Percentiles rank a stretch among this genome's conserved stretches.
phyloP scores from a whole-genome alignment of 257 asterid species.

The Cordia subcordata region DNA sequence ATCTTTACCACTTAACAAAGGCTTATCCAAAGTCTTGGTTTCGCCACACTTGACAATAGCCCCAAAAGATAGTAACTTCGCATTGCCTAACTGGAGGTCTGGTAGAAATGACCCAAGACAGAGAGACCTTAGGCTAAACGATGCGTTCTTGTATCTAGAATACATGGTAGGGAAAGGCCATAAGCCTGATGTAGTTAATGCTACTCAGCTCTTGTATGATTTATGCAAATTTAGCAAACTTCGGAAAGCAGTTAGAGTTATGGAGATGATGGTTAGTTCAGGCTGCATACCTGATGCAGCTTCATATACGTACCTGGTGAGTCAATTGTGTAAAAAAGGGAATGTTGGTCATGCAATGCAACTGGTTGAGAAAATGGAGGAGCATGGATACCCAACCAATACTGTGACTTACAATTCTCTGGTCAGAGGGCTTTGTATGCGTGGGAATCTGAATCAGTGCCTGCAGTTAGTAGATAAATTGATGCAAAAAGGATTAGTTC shows the following conservation, averaged over 20 bases:
- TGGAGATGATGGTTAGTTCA: slow-evolving; percentile 77
- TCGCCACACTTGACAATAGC: slow-evolving; percentile 36
- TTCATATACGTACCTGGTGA: slow-evolving; percentile 65
- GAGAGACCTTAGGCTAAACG: slow-evolving; percentile 51
- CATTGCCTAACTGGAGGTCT: slow-evolving; percentile 76
- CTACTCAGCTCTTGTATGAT: slow-evolving; percentile 72
- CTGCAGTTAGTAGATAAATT: slow-evolving; percentile 59
- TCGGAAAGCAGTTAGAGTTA: slow-evolving; percentile 71
- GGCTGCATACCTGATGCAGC: slow-evolving; percentile 70
- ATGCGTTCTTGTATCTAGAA: slow-evolving; percentile 70
- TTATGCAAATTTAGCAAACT: slow-evolving; percentile 69
- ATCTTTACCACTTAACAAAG: slow-evolving; percentile 30
- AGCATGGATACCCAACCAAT: slow-evolving; percentile 57
- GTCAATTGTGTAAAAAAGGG: slow-evolving; percentile 67
- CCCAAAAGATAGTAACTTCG: slow-evolving; percentile 41
- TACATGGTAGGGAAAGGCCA: slow-evolving; percentile 76
- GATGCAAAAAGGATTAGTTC: slow-evolving; percentile 72
- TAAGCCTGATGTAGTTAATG: slow-evolving; percentile 54
- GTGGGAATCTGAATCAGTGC: slow-evolving; percentile 59
- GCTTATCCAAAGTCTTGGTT: slow-evolving; percentile 36
- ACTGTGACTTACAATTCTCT: slow-evolving; percentile 70
- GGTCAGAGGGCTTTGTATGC: slow-evolving; percentile 76
- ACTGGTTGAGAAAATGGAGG: slow-evolving; percentile 81
- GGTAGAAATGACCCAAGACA: slow-evolving; percentile 56
- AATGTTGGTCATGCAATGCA: slow-evolving; percentile 94